Conservation (phyloP, 2,329 filamentous ascomycete genomes). For the Colletotrichum spaethianum region DNA sequence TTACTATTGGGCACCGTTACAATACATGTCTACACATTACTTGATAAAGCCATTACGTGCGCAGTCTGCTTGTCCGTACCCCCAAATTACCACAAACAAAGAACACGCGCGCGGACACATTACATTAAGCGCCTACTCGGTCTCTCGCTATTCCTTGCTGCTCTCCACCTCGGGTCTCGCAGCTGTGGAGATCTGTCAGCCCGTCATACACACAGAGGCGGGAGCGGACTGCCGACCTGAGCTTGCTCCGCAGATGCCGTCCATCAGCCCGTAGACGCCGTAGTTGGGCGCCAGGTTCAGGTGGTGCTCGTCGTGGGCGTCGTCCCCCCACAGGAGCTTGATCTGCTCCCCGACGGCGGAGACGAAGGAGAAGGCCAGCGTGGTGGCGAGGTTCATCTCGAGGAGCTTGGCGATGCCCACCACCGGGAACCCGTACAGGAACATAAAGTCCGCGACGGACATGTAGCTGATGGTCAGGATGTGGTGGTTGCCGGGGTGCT, state of each 20-base stretch:
- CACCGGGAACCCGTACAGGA: constrained; percentile 9
- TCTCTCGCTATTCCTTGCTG: not conserved
- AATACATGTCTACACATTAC: not conserved
- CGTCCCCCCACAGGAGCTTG: constrained; percentile 24
- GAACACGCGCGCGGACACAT: not conserved
- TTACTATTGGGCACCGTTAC: not conserved
- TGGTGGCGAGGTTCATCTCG: constrained; percentile 14
- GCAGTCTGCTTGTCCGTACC: no score
- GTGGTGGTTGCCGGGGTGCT: constrained; percentile 6
- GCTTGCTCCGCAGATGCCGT: constrained; percentile 3
- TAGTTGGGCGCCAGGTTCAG: constrained; percentile 4
- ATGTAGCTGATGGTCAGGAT: constrained; percentile 20
- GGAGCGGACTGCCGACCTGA: not conserved
- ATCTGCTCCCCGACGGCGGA: constrained; percentile 13
- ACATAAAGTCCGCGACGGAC: constrained; percentile 13
- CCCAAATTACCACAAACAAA: not conserved
- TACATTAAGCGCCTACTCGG: no score
- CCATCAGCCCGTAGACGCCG: constrained; percentile 14
- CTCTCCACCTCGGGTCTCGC: not conserved
- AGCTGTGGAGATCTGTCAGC: not conserved
- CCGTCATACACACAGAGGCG: not conserved
- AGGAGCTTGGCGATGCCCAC: constrained; percentile 2
- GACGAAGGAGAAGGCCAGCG: constrained; percentile 6
- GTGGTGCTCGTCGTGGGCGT: constrained; percentile 21
- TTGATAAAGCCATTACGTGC: not conserved